Conservation (phyloP, 345 rosid species). For the Isatis tinctoria region DNA sequence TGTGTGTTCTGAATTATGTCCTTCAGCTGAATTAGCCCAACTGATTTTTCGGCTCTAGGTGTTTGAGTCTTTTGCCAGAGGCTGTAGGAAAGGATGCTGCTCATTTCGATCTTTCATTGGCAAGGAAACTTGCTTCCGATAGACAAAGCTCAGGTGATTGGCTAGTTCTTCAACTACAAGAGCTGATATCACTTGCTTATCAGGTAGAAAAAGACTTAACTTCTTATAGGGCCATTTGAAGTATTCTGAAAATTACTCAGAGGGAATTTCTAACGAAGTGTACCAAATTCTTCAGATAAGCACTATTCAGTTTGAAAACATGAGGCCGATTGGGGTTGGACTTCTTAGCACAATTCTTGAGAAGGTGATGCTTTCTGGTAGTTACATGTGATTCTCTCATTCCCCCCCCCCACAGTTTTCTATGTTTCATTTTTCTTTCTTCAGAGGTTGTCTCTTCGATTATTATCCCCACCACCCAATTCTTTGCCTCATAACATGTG, state of each 20-base stretch:
- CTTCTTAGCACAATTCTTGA: slow-evolving; percentile 74
- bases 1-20: neutral
- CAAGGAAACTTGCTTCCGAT: slow-evolving; percentile 52
- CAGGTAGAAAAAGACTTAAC: slow-evolving; percentile 51
- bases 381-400: slow-evolving; percentile 11
- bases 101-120: slow-evolving; percentile 81
- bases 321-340: slow-evolving; percentile 91
- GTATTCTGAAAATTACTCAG: neutral
- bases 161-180: slow-evolving; percentile 87
- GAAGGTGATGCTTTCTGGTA: slow-evolving; percentile 51
- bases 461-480: neutral
- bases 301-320: slow-evolving; percentile 91
- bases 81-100: slow-evolving; percentile 83
- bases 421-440: too few species aligned
- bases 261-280: slow-evolving; percentile 17
- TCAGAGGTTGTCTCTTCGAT: neutral
- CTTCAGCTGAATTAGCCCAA: neutral
- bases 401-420: too few species aligned
- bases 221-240: slow-evolving; percentile 1
- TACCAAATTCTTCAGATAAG: slow-evolving; percentile 58
- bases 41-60: slow-evolving; percentile 44
- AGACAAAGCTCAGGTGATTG: slow-evolving; percentile 55
- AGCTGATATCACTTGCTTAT: slow-evolving; percentile 87
- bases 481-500: neutral
- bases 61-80: slow-evolving; percentile 83